Conservation (phyloP, 257 asterid species). For the Salvia splendens region DNA sequence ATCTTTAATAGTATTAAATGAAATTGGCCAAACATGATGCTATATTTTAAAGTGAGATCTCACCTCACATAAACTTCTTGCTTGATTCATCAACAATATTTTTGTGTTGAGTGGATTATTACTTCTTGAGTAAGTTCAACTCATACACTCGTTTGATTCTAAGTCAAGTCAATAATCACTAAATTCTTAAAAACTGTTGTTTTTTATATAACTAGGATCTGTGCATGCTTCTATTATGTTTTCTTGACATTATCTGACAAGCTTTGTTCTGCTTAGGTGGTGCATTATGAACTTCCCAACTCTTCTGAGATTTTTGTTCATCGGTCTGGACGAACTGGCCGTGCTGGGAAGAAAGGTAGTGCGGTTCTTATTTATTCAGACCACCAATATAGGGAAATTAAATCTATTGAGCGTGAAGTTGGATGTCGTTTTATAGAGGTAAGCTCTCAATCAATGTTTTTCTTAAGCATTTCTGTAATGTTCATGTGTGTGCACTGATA, state of each 20-base stretch:
- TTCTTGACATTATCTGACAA: background rate
- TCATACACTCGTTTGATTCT: slow-evolving; percentile 5
- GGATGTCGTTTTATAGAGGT: slow-evolving; percentile 85
- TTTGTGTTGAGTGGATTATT: background rate
- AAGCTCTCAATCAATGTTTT: slow-evolving; percentile 26
- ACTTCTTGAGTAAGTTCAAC: slow-evolving; percentile 22
- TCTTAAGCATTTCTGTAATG: slow-evolving; percentile 16
- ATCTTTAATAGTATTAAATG: background rate
- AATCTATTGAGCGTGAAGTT: slow-evolving; percentile 80
- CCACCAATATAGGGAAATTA: slow-evolving; percentile 65
- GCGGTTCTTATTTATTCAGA: slow-evolving; percentile 81
- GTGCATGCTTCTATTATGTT: background rate
- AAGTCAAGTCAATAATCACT: slow-evolving; percentile 16
- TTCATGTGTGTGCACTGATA: slow-evolving; percentile 22
- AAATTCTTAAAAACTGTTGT: background rate
- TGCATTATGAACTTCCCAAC: slow-evolving; percentile 91
- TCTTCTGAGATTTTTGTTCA: slow-evolving; percentile 86
- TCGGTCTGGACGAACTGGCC: slow-evolving; percentile 98
- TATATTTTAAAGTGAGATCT: background rate
- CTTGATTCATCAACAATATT: background rate
- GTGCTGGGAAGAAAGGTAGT: slow-evolving; percentile 96
- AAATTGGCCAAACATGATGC: background rate
- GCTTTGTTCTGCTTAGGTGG: slow-evolving; percentile 54
- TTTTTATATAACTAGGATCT: slow-evolving; percentile 18
- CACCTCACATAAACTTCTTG: background rate